Percentiles rank a stretch among this genome's conserved stretches.
Conservation (phyloP, 108 stramenopile genomes). For the Cyclotella atomus region DNA sequence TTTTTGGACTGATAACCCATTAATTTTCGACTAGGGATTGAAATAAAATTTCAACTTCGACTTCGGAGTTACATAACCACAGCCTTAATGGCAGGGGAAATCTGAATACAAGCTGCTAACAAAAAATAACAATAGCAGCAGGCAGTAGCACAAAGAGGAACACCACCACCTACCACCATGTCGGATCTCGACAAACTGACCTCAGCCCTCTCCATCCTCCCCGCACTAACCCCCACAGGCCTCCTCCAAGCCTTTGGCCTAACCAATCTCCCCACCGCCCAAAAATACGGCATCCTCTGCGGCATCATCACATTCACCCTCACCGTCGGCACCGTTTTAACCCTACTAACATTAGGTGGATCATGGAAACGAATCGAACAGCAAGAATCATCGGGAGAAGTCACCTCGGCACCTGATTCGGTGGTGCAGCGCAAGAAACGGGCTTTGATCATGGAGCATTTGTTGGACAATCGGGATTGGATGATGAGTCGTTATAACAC, state of each 20-base stretch:
- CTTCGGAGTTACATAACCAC: too few species aligned
- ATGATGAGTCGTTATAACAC: constrained; percentile 58
- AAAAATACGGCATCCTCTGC: constrained; percentile 83
- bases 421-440: constrained; percentile 60
- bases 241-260: constrained; percentile 76
- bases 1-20: too few species aligned
- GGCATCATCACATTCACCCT: constrained; percentile 68
- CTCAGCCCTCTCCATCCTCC: constrained; percentile 32
- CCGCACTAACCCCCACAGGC: constrained; percentile 40
- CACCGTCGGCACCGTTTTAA: constrained; percentile 71
- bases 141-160: too few species aligned
- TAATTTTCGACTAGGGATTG: too few species aligned
- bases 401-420: constrained; percentile 50
- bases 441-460: constrained; percentile 71
- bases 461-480: constrained; percentile 70
- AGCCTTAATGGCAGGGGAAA: too few species aligned
- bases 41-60: too few species aligned
- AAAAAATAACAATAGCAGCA: too few species aligned
- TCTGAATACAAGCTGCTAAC: too few species aligned
- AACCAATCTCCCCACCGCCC: constrained; percentile 69
- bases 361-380: constrained; percentile 76
- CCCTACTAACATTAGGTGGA: constrained; percentile 73
- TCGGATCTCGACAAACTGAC: constrained; percentile 48
- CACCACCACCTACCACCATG: background rate
- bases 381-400: constrained; percentile 60